phyloP scores from a whole-genome alignment of 495 filamentous ascomycete genomes.

The Annulohypoxylon moriforme region DNA sequence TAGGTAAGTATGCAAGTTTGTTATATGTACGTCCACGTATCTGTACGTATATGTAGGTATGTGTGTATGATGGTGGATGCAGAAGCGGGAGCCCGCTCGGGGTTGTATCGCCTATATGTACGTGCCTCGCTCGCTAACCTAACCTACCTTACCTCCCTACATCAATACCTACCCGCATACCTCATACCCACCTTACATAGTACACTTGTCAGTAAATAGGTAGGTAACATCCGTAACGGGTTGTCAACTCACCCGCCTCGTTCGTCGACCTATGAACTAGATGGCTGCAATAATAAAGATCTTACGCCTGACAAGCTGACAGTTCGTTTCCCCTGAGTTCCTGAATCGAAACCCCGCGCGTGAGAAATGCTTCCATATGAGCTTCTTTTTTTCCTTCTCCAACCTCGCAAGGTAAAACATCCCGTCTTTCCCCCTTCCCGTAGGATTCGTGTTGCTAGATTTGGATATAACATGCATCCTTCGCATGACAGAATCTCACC shows the following conservation, averaged over 20 bases:
- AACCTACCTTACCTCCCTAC: not conserved
- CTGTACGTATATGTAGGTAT: not conserved
- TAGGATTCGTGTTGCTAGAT: constrained; percentile 28
- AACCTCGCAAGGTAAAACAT: constrained; percentile 8
- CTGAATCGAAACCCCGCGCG: constrained; percentile 22
- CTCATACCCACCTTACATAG: not conserved
- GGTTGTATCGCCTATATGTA: constrained; percentile 27
- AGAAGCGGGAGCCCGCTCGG: constrained; percentile 30
- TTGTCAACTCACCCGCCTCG: constrained; percentile 8
- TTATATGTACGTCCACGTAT: constrained; percentile 38
- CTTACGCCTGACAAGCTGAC: constrained; percentile 23
- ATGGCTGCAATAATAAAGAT: constrained; percentile 32
- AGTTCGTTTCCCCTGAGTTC: constrained; percentile 18
- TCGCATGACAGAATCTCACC: constrained; percentile 23
- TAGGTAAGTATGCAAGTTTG: constrained; percentile 14
- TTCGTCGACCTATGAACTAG: constrained; percentile 20
- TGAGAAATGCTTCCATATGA: not conserved
- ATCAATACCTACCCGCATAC: no score
- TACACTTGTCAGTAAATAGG: constrained; percentile 7
- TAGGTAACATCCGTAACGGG: constrained; percentile 15
- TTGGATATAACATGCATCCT: constrained; percentile 21
- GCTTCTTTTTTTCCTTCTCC: constrained; percentile 6
- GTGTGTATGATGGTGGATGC: constrained; percentile 16
- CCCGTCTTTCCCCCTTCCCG: constrained; percentile 20
- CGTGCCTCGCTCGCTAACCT: not conserved